These are phyloP conservation scores for Xanthoceras sorbifolium DNA, from an alignment of 345 rosid genomes.

Conservation along the genomic window DNA sequence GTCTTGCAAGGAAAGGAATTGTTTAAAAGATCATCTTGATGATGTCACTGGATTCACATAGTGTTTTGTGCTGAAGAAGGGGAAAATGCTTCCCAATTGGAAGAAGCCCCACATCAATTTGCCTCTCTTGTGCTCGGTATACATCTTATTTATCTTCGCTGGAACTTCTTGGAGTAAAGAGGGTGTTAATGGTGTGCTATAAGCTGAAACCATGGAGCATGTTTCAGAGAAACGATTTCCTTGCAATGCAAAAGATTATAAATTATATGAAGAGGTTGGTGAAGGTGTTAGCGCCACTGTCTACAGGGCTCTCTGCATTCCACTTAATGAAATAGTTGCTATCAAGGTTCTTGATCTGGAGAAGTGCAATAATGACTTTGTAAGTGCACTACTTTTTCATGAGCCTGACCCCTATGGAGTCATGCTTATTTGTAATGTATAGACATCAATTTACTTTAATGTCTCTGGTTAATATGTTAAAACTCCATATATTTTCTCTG, in stretches of 20 bases:
- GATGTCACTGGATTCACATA: background rate
- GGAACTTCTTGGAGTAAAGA: no score
- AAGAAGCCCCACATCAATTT: conserved; percentile 59
- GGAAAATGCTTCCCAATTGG: conserved; percentile 64
- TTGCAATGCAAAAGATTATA: conserved; percentile 73
- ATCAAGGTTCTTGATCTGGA: conserved; percentile 97
- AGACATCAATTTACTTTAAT: background rate
- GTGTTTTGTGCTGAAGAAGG: conserved; percentile 34
- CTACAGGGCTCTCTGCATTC: conserved; percentile 86
- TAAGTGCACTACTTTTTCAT: conserved; percentile 31
- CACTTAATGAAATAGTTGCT: conserved; percentile 84
- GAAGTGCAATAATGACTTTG: conserved; percentile 94
- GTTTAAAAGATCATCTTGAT: no score
- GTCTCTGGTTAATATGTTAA: conserved; percentile 1
- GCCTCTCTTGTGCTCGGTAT: conserved; percentile 27
- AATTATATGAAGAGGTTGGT: conserved; percentile 87
- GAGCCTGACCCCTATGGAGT: conserved; percentile 12
- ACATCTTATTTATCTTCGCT: background rate
- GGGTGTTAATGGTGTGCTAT: conserved; percentile 45
- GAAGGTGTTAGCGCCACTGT: conserved; percentile 98
- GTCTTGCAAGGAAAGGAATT: background rate
- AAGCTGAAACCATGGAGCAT: conserved; percentile 55
- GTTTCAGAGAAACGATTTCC: conserved; percentile 71
- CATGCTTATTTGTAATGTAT: background rate
- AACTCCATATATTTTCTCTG: background rate